Evolutionary conservation across 345 rosid species (phyloP).

Genomic region (Gossypium thurberi): DNA sequence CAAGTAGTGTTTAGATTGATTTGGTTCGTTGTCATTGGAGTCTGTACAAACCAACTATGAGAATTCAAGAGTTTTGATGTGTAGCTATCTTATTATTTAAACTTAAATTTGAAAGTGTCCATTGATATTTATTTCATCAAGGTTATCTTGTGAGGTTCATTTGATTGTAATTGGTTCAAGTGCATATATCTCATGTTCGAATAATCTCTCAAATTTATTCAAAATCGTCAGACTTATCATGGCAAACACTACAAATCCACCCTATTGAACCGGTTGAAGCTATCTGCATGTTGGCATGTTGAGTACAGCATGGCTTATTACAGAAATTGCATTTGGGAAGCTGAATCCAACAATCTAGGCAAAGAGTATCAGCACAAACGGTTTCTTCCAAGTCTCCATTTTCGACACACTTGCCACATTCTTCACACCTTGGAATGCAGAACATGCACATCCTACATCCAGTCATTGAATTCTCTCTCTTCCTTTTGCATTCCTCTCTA

Average conservation of each 20-base stretch:
- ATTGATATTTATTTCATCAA: neutral
- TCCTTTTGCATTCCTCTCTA: conserved; percentile 31
- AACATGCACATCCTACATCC: conserved; percentile 51
- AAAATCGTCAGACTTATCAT: conserved; percentile 11
- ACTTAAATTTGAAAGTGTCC: neutral
- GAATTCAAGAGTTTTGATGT: conserved; percentile 14
- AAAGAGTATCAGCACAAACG: conserved; percentile 42
- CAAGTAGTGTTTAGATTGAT: conserved; percentile 15
- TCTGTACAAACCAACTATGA: conserved; percentile 20
- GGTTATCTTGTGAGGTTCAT: neutral
- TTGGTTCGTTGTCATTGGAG: conserved; percentile 7
- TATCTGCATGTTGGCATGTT: conserved; percentile 23
- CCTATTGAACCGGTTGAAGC: conserved; percentile 19
- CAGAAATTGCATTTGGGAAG: conserved; percentile 70
- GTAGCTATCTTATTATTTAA: conserved; percentile 14
- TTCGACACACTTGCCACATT: conserved; percentile 51
- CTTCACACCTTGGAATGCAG: conserved; percentile 62
- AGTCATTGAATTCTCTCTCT: conserved; percentile 7
- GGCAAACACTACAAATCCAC: conserved; percentile 54
- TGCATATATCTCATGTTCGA: neutral
- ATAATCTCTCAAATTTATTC: neutral
- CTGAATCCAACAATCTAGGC: conserved; percentile 63
- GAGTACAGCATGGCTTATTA: conserved; percentile 60
- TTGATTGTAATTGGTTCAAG: neutral
- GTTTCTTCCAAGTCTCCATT: conserved; percentile 43